Conservation (phyloP, 1,284 basidiomycete genomes). For the Pseudozyma sp. region DNA sequence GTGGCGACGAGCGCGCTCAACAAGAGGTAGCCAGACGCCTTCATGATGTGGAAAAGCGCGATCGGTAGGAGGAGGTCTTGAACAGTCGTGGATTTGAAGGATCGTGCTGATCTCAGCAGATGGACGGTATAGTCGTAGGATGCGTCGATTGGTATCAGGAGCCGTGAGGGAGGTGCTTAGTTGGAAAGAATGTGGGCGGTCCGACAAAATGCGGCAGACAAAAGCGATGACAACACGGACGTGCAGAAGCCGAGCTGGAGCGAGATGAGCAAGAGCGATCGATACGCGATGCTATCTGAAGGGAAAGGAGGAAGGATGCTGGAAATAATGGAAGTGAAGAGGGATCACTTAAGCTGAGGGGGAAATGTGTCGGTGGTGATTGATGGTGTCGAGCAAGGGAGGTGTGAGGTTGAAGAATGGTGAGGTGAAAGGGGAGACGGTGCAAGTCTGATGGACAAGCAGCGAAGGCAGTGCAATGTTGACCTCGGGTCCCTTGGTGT, state of each 20-base stretch:
- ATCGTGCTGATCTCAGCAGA: too few relatives aligned
- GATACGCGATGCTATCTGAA: not conserved
- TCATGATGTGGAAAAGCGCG: constrained; percentile 13
- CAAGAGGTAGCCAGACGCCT: constrained; percentile 24
- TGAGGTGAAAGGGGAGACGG: not conserved
- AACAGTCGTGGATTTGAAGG: too few relatives aligned
- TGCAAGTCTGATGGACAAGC: not conserved
- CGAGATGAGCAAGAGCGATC: not conserved
- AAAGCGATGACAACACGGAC: too few relatives aligned
- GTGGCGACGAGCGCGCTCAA: constrained; percentile 33
- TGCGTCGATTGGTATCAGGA: not conserved
- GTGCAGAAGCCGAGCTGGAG: not conserved
- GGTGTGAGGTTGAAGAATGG: not conserved
- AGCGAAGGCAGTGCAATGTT: too few relatives aligned
- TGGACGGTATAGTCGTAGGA: not conserved
- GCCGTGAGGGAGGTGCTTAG: constrained; percentile 5
- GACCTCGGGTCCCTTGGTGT: not conserved
- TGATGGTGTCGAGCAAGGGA: not conserved
- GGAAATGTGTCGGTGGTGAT: not conserved
- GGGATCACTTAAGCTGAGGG: not conserved
- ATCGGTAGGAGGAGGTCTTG: too few relatives aligned
- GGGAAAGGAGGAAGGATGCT: not conserved
- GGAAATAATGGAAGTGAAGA: not conserved
- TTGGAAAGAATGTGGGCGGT: constrained; percentile 11
- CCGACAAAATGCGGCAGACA: not conserved